Evolutionary conservation across 257 asterid species (phyloP).

Genomic region (Solanum paucissectum): DNA sequence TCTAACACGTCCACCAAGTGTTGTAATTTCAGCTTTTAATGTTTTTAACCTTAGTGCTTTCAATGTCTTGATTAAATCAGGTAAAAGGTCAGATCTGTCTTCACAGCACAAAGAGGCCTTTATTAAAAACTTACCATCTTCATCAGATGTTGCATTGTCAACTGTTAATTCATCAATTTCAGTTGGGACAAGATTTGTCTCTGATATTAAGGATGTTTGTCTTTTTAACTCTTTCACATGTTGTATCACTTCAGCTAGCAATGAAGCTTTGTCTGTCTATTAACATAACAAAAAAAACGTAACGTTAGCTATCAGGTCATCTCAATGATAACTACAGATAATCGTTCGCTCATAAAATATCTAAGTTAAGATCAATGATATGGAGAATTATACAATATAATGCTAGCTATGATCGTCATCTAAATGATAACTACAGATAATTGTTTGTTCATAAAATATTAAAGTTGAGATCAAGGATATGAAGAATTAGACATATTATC

Average conservation of each 20-base stretch:
- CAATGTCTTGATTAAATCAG: constrained; percentile 69
- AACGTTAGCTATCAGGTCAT: background rate
- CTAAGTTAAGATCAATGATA: background rate
- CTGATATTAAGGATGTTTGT: constrained; percentile 57
- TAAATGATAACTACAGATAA: background rate
- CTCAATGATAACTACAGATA: background rate
- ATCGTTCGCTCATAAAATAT: background rate
- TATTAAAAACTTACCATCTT: constrained; percentile 53
- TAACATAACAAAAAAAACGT: background rate
- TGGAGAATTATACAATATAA: background rate
- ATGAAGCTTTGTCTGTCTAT: constrained; percentile 85
- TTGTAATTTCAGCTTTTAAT: constrained; percentile 70
- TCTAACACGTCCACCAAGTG: constrained; percentile 67
- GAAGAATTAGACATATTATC: too few relatives aligned
- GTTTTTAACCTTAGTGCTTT: constrained; percentile 51
- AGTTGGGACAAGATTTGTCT: constrained; percentile 50
- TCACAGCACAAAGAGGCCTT: constrained; percentile 83
- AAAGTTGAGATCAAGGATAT: background rate
- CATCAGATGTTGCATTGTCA: constrained; percentile 43
- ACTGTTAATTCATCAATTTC: constrained; percentile 65
- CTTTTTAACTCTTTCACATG: constrained; percentile 79
- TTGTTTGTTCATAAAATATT: background rate
- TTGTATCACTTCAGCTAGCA: constrained; percentile 84
- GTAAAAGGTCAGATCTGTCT: constrained; percentile 68
- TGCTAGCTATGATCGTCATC: background rate